Percentiles rank a stretch among this genome's conserved stretches.
phyloP scores from a whole-genome alignment of 1,284 basidiomycete species.

The Ceratobasidium sp. region DNA sequence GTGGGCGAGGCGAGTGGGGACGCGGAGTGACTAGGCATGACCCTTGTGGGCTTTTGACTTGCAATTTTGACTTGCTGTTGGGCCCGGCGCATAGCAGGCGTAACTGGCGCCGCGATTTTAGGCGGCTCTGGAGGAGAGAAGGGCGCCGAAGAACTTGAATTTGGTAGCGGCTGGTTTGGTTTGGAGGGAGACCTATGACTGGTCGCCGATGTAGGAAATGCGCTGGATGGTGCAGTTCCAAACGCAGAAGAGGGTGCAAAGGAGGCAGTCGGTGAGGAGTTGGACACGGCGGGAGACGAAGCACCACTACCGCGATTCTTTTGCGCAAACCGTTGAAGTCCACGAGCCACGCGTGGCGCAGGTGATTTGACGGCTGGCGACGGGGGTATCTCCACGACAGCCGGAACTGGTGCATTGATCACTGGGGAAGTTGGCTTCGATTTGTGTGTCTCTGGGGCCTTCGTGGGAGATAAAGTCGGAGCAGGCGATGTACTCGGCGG shows the following conservation, averaged over 20 bases:
- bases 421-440: neutral
- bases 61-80: conserved; percentile 24
- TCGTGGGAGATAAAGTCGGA: conserved; percentile 19
- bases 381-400: conserved; percentile 22
- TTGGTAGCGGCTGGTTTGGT: conserved; percentile 6
- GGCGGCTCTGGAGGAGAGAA: conserved; percentile 14
- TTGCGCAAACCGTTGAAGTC: conserved; percentile 31
- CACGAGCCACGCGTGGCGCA: conserved; percentile 39
- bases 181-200: conserved; percentile 19
- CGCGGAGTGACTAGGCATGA: neutral
- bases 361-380: conserved; percentile 36
- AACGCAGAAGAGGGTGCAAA: conserved; percentile 6
- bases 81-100: conserved; percentile 31
- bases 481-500: conserved; percentile 23
- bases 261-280: conserved; percentile 17
- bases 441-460: neutral
- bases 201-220: neutral
- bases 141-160: neutral
- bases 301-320: conserved; percentile 10
- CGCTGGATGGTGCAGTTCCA: conserved; percentile 21
- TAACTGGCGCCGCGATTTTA: conserved; percentile 30
- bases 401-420: neutral
- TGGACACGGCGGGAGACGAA: conserved; percentile 17
- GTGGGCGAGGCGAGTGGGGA: conserved; percentile 5
- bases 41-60: neutral